A percentile compares a stretch with the other conserved stretches of the same genome.
These are phyloP conservation scores for Mycena indigotica DNA, from an alignment of 768 basidiomycete genomes.

Conservation along the genomic window DNA sequence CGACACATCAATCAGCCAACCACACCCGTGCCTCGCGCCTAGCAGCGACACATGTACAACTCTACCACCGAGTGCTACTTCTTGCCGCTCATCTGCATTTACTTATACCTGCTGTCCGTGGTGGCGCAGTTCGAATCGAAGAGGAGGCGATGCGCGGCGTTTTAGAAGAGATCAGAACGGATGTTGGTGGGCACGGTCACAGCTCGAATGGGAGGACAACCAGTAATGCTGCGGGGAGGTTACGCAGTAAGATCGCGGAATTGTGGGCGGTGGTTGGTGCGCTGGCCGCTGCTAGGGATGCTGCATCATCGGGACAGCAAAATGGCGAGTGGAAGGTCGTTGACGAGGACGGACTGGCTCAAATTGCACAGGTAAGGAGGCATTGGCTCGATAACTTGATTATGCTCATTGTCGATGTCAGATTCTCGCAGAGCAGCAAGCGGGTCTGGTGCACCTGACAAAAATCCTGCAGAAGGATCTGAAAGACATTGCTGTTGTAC, in stretches of 20 bases:
- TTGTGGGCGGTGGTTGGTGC: slow-evolving; percentile 84
- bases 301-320: background rate
- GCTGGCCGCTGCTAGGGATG: slow-evolving; percentile 61
- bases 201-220: slow-evolving; percentile 41
- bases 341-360: slow-evolving; percentile 4
- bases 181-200: slow-evolving; percentile 47
- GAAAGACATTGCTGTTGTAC: slow-evolving; percentile 67
- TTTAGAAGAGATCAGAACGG: slow-evolving; percentile 76
- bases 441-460: slow-evolving; percentile 78
- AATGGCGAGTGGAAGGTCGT: slow-evolving; percentile 24
- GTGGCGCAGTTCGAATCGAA: slow-evolving; percentile 73
- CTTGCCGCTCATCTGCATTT: slow-evolving; percentile 79
- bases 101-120: slow-evolving; percentile 74
- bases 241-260: slow-evolving; percentile 77
- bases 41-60: slow-evolving; percentile 62
- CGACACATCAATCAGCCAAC: slow-evolving; percentile 64
- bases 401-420: slow-evolving; percentile 32
- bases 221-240: slow-evolving; percentile 41
- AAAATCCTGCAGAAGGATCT: slow-evolving; percentile 67
- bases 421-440: slow-evolving; percentile 79
- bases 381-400: background rate
- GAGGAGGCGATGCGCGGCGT: slow-evolving; percentile 74
- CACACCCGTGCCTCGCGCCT: slow-evolving; percentile 67
- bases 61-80: slow-evolving; percentile 67
- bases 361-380: slow-evolving; percentile 2